Conservation (phyloP, 306 rosid species). For the Inga oerstediana region DNA sequence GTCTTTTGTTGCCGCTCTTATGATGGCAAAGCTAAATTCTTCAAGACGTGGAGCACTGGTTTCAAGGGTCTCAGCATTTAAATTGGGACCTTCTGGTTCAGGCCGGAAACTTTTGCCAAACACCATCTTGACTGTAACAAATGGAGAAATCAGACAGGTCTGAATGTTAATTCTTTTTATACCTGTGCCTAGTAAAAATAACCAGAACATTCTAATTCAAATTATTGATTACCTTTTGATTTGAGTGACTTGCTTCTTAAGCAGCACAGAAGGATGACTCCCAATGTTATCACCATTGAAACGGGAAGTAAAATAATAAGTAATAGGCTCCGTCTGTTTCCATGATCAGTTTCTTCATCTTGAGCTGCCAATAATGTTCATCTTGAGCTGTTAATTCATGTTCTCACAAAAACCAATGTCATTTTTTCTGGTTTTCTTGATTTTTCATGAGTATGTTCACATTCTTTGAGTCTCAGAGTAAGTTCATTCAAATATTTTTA, state of each 20-base stretch:
- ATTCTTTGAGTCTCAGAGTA: not conserved
- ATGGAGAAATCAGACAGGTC: not conserved
- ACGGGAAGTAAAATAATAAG: constrained; percentile 28
- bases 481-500: not conserved
- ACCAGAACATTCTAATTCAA: not conserved
- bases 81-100: not conserved
- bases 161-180: not conserved
- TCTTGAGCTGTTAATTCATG: constrained; percentile 31
- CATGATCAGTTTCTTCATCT: constrained; percentile 22
- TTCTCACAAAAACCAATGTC: not conserved
- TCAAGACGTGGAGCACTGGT: constrained; percentile 24
- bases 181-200: not conserved
- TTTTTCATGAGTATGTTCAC: not conserved
- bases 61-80: constrained; percentile 3
- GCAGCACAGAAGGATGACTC: constrained; percentile 20
- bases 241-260: constrained; percentile 15
- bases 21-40: constrained; percentile 31
- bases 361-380: constrained; percentile 16
- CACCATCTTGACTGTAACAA: constrained; percentile 15
- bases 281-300: constrained; percentile 11
- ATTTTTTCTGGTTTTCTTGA: not conserved
- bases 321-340: constrained; percentile 16
- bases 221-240: constrained; percentile 27
- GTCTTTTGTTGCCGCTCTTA: constrained; percentile 38
- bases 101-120: not conserved